Conservation (phyloP, 345 rosid genomes). For the Euphorbia peplus region DNA sequence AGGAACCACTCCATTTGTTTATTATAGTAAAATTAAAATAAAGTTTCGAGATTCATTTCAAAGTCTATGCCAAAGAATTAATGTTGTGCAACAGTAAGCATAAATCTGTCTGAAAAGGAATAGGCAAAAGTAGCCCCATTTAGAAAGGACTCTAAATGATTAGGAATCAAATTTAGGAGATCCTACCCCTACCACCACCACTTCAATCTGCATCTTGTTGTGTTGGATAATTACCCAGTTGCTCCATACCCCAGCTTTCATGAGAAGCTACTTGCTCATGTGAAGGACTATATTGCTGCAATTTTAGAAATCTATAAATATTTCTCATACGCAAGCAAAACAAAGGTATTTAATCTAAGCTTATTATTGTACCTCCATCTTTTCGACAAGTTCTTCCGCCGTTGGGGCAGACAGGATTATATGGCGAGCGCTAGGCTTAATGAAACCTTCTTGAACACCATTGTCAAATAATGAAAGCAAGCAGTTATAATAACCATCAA, state of each 20-base stretch:
- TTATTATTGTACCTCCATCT: conserved; percentile 78
- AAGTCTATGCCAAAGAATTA: too few species aligned
- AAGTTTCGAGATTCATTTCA: too few species aligned
- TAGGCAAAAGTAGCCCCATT: conserved; percentile 32
- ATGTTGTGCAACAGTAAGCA: conserved; percentile 20
- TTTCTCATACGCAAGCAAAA: too few species aligned
- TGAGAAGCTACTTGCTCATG: conserved; percentile 75
- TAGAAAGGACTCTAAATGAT: conserved; percentile 24
- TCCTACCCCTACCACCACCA: conserved; percentile 28
- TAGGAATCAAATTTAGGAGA: conserved; percentile 26
- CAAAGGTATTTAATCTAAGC: conserved; percentile 7
- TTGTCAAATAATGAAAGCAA: conserved; percentile 83
- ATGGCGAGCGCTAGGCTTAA: conserved; percentile 75
- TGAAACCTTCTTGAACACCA: conserved; percentile 92
- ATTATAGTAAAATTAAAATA: too few species aligned
- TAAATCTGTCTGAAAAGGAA: conserved; percentile 21
- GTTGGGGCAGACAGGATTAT: conserved; percentile 84
- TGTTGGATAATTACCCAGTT: conserved; percentile 57
- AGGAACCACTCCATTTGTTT: too few species aligned
- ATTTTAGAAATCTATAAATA: too few species aligned
- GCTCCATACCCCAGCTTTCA: conserved; percentile 89
- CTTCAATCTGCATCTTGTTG: conserved; percentile 35
- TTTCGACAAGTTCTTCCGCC: conserved; percentile 75
- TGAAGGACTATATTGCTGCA: conserved; percentile 68
- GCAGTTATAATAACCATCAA: conserved; percentile 83